Evolutionary conservation across 2,329 filamentous ascomycete species (phyloP), one percentile per base, ranked within the genome.

Genomic region (Trichoderma oligosporum): DNA sequence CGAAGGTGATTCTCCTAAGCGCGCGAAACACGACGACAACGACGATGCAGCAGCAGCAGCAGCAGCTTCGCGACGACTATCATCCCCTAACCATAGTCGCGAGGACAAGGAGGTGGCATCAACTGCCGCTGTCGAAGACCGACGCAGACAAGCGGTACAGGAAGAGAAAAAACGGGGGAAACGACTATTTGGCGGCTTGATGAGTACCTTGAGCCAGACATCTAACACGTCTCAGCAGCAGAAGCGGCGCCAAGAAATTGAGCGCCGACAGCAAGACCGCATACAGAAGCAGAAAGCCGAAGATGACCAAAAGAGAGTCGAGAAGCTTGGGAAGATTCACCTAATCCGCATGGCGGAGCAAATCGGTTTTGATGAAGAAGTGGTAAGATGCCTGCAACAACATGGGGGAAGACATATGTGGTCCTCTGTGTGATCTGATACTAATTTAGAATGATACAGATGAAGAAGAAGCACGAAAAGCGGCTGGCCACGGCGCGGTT

Each of bases 101-200:
- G 41, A 29, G 27, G 18, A 33, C 53, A 14, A 53, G 39, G 11
- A 46, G 39, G 12, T 44, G 22, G 7, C 53, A 35, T 4, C 44
- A 6, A n/a, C n/a, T 18, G 35, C 33, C 5, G 14, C 14, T 14
- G 9, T 33, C 16, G 38, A 12, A 11, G 65, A 68, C 55, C 61
- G 66, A 54, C 62, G 62, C 38, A 63, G 54, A 39, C 56, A 62
- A 7, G 68, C 67, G 36, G 67, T 65, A 6, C 71, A 85, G 57
- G 88, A 95, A 66, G 93, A 97, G 69, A 90, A 86, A 71, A 91
- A 89, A 69, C 87, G 93, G 35, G 89, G 89, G 20, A 87, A 89
- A 71, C 83, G 93, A 53, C 78, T 97, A 60, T 97, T 97, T 68
- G 92, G 93, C 60, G 89, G 87, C 33, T 75, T 95, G 57, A 77